Conservation (phyloP, 352 stramenopile genomes). For the Phytopythium chamaehyphon region DNA sequence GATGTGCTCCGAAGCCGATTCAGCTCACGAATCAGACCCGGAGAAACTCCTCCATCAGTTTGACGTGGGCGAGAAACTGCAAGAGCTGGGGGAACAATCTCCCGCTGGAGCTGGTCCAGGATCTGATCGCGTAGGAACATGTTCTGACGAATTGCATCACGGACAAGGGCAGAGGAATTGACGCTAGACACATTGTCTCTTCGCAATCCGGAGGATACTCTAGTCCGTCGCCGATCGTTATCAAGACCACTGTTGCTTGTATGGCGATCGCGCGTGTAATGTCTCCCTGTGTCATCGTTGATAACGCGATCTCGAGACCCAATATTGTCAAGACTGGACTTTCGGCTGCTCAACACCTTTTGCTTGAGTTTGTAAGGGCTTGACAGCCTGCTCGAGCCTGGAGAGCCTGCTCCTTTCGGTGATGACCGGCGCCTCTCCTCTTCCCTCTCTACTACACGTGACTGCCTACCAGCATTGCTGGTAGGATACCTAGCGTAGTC, state of each 20-base stretch:
- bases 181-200: neutral
- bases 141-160: conserved; percentile 47
- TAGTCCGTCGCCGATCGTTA: neutral
- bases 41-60: conserved; percentile 20
- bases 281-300: conserved; percentile 1
- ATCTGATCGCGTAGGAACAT: conserved; percentile 37
- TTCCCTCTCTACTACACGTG: neutral
- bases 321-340: conserved; percentile 3
- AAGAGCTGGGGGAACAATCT: conserved; percentile 14
- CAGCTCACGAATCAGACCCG: conserved; percentile 39
- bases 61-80: conserved; percentile 17
- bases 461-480: neutral
- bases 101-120: conserved; percentile 36
- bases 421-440: neutral
- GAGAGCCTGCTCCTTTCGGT: neutral
- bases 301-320: conserved; percentile 3
- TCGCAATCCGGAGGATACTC: neutral
- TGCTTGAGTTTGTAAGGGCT: conserved; percentile 70
- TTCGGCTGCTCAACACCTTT: conserved; percentile 41
- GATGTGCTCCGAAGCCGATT: conserved; percentile 60
- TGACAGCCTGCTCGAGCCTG: conserved; percentile 20
- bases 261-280: neutral
- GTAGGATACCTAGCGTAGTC: neutral
- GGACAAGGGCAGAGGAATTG: conserved; percentile 22
- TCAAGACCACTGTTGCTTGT: neutral